Conservation (phyloP, 1,284 basidiomycete species). For the Neolentinus lepideus region DNA sequence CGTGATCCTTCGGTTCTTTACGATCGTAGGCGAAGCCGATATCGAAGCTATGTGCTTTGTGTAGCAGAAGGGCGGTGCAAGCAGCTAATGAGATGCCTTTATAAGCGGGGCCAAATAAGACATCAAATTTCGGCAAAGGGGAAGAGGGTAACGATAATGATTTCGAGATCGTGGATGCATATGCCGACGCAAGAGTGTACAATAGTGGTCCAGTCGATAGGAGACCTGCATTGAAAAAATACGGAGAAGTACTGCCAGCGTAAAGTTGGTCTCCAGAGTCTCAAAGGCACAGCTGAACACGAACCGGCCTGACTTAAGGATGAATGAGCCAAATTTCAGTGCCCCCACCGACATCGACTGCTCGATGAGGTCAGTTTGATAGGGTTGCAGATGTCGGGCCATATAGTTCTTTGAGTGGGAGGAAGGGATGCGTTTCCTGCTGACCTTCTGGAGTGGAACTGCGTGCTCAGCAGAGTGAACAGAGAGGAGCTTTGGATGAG, state of each 20-base stretch:
- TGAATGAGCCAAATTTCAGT: slow-evolving; percentile 87
- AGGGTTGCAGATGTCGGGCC: slow-evolving; percentile 20
- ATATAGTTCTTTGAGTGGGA: not conserved
- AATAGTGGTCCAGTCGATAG: slow-evolving; percentile 84
- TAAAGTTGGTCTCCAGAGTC: not conserved
- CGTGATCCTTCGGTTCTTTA: slow-evolving; percentile 95
- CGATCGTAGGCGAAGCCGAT: slow-evolving; percentile 90
- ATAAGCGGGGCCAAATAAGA: slow-evolving; percentile 96
- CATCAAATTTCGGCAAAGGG: slow-evolving; percentile 69
- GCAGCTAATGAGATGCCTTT: slow-evolving; percentile 97
- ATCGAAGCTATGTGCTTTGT: slow-evolving; percentile 55
- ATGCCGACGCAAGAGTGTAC: slow-evolving; percentile 77
- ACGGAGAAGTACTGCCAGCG: slow-evolving; percentile 70
- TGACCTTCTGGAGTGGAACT: no score
- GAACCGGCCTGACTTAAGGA: slow-evolving; percentile 90
- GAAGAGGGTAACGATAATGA: slow-evolving; percentile 30
- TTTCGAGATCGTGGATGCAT: slow-evolving; percentile 69
- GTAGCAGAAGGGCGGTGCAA: slow-evolving; percentile 75
- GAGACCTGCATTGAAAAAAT: slow-evolving; percentile 95
- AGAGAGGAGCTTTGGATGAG: no score
- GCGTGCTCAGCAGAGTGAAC: no score
- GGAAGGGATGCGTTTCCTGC: not conserved
- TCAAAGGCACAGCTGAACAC: slow-evolving; percentile 19
- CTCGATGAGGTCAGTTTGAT: slow-evolving; percentile 41
- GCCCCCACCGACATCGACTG: slow-evolving; percentile 49